Base-by-base conservation (phyloP, 2,329 filamentous ascomycete species). In the Xylariales sp. region DNA sequence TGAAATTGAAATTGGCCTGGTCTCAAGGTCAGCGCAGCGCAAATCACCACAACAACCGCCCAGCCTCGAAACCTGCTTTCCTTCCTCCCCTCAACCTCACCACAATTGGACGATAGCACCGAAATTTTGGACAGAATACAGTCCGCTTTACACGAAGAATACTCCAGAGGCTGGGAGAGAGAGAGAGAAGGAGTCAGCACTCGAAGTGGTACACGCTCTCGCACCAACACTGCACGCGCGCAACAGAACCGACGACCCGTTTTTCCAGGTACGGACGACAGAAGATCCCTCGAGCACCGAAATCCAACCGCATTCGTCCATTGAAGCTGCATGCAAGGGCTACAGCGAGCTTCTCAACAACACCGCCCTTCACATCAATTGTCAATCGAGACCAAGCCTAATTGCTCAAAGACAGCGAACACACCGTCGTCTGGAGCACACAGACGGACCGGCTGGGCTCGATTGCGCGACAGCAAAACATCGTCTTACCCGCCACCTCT, bases 11-110 rank as follows among this genome's bases (percentile, higher is more conserved):
- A 27, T 27, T 27, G 24, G 24, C 24, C 24, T 8, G 24, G 24
- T n/a, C n/a, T n/a, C n/a, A n/a, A n/a, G n/a, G n/a, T n/a, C n/a
- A n/a, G n/a, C n/a, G n/a, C n/a, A n/a, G 15, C 9, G 12, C 39
- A 42, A 42, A 24, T 42, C 39, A 42, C 31, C 39, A 42, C 39
- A 35, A 29, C 31, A 36, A 42, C 31, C 39, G 31, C 31, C 31
- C 28, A 32, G 38, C 28, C 39, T 42, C 39, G 25, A 36, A 42
- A 35, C 39, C 39, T 42, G 39, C 38, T 40, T 39, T 25, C 31
- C 28, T 40, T 33, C 27, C 28, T n/a, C 37, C 19, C 29, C 18
- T 25, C 19, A 21, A 11, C 24, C 35, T 14, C n/a, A 12, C 24
- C 35, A 27, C 24, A 9, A 7, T 7, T 32, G 29, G 29, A 32